These are phyloP conservation scores for Rhodotorula sp. DNA, from an alignment of 1,284 basidiomycete genomes.

Conservation along the genomic window DNA sequence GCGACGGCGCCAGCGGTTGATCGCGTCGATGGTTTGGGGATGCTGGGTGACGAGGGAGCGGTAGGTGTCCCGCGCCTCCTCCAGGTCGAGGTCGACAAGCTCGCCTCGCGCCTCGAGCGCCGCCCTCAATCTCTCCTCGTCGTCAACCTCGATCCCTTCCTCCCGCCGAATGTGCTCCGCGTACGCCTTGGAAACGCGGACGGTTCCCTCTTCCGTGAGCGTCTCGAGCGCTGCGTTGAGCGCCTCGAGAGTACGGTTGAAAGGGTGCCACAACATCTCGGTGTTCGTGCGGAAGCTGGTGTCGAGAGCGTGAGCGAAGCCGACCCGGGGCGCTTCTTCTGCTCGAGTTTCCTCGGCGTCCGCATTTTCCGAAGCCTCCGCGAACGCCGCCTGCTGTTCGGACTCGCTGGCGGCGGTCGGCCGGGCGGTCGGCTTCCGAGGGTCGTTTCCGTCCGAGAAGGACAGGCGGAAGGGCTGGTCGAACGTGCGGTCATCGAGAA, in stretches of 20 bases:
- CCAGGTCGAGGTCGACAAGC: neutral
- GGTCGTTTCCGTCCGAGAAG: no score
- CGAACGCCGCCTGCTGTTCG: no score
- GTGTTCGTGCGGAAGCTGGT: neutral
- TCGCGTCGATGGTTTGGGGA: neutral
- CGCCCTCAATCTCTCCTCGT: neutral
- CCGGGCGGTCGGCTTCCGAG: no score
- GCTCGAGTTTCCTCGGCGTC: neutral
- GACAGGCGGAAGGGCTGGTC: no score
- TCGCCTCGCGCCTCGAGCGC: neutral
- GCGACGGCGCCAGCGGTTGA: neutral
- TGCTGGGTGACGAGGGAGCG: neutral
- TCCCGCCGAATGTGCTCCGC: neutral
- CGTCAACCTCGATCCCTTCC: neutral
- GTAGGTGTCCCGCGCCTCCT: neutral
- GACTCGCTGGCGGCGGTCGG: no score
- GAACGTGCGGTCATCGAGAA: neutral
- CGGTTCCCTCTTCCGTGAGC: neutral
- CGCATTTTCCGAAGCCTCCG: neutral
- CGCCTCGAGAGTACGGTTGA: constrained; percentile 8
- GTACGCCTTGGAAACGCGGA: neutral
- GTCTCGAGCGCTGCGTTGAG: constrained; percentile 7
- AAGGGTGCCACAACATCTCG: constrained; percentile 17
- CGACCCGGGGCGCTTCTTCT: neutral
- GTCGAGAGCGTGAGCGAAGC: neutral